These are phyloP conservation scores for Fraxinus dipetala DNA, from an alignment of 305 asterid genomes.

Conservation along the genomic window DNA sequence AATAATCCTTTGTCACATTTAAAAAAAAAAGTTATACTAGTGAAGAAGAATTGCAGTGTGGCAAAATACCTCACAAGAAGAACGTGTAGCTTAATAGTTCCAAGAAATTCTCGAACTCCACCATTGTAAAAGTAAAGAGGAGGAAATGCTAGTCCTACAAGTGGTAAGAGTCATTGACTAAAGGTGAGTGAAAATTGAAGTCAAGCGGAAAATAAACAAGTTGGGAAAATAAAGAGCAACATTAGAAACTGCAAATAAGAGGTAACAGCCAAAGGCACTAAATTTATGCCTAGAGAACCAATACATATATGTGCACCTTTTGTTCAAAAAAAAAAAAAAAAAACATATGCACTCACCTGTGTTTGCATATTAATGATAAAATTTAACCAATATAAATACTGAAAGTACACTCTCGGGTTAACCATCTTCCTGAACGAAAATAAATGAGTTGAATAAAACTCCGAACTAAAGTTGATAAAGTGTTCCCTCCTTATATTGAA, in stretches of 20 bases:
- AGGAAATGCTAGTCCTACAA: constrained; percentile 77
- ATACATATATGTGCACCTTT: background rate
- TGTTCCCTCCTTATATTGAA: background rate
- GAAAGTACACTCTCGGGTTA: background rate
- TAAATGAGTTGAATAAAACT: background rate
- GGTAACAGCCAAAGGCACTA: background rate
- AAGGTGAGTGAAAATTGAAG: constrained; percentile 8
- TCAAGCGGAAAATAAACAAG: background rate
- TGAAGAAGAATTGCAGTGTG: constrained; percentile 25
- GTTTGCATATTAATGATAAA: background rate
- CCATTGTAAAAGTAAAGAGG: constrained; percentile 85
- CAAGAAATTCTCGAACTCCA: constrained; percentile 74
- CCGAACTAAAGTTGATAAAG: background rate
- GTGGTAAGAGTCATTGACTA: constrained; percentile 1
- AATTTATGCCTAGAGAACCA: background rate
- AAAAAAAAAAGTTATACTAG: background rate
- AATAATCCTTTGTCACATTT: background rate
- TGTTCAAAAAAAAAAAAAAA: background rate
- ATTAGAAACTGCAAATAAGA: background rate
- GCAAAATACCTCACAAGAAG: constrained; percentile 61
- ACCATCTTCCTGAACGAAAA: background rate
- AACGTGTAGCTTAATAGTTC: constrained; percentile 68
- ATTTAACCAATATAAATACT: background rate
- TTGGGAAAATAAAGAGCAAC: background rate
- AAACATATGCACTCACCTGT: background rate